A percentile compares a stretch with the other conserved stretches of the same genome.
Evolutionary conservation across 106 monocot genomes (phyloP).

Genomic region (Amphibolis antarctica): DNA sequence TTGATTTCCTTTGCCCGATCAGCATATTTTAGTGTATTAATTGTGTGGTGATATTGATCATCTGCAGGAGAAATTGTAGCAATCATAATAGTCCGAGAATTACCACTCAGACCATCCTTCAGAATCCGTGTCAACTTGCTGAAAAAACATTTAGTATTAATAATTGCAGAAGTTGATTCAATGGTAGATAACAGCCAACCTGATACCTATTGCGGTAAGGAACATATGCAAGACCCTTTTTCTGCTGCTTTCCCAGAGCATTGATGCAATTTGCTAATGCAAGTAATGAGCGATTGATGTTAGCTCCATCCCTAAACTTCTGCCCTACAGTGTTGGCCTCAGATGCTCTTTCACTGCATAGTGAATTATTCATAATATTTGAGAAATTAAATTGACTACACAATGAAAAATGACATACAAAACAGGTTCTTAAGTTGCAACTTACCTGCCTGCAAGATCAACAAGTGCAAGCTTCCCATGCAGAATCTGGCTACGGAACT

Average conservation of each 20-base stretch:
- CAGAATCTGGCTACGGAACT: slow-evolving; percentile 57
- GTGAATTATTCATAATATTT: neutral
- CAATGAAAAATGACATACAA: neutral
- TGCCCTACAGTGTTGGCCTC: slow-evolving; percentile 85
- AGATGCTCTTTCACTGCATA: slow-evolving; percentile 83
- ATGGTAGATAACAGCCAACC: neutral
- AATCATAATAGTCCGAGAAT: slow-evolving; percentile 94
- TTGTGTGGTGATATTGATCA: slow-evolving; percentile 92
- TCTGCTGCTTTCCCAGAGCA: slow-evolving; percentile 93
- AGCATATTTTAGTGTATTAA: slow-evolving; percentile 97
- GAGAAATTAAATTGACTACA: neutral
- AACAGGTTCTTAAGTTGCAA: neutral
- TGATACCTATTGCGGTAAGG: slow-evolving; percentile 95
- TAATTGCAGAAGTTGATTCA: neutral
- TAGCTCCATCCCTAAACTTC: slow-evolving; percentile 95
- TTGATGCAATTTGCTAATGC: slow-evolving; percentile 98
- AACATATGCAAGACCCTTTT: slow-evolving; percentile 98
- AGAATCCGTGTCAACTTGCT: slow-evolving; percentile 95
- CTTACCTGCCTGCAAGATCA: slow-evolving; percentile 89
- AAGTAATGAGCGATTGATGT: slow-evolving; percentile 93
- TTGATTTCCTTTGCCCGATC: slow-evolving; percentile 98
- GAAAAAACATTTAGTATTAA: slow-evolving; percentile 6
- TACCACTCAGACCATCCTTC: slow-evolving; percentile 97
- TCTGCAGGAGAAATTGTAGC: slow-evolving; percentile 94
- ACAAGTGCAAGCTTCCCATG: slow-evolving; percentile 97